Percentiles rank a stretch among this genome's conserved stretches.
These are phyloP conservation scores for Trichophyton equinum DNA, from an alignment of 2,329 filamentous ascomycete species.

Conservation along the genomic window DNA sequence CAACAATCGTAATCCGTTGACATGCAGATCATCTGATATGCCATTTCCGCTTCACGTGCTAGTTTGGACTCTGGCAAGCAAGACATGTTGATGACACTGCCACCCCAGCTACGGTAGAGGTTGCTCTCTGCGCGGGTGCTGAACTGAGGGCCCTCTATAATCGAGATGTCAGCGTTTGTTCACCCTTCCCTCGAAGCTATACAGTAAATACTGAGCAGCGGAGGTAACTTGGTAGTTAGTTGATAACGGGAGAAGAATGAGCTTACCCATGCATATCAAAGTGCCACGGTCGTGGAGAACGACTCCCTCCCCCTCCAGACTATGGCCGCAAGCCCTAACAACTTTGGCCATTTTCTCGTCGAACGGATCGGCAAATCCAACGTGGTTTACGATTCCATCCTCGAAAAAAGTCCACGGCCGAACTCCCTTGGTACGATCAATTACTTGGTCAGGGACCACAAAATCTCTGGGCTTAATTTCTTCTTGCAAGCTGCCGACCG, in stretches of 20 bases:
- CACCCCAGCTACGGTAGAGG: slow-evolving; percentile 89
- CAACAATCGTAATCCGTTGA: slow-evolving; percentile 99
- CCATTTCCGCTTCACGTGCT: slow-evolving; percentile 87
- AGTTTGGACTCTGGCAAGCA: slow-evolving; percentile 91
- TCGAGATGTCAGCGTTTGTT: neutral
- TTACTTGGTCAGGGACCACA: slow-evolving; percentile 88
- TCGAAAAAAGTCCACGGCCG: slow-evolving; percentile 89
- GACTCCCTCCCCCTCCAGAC: slow-evolving; percentile 71
- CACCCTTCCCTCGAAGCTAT: neutral
- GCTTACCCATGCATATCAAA: slow-evolving; percentile 77
- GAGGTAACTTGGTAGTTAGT: neutral
- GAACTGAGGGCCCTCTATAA: slow-evolving; percentile 87
- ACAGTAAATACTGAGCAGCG: neutral
- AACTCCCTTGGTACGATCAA: slow-evolving; percentile 92
- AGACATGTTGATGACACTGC: slow-evolving; percentile 96
- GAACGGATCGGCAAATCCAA: slow-evolving; percentile 93
- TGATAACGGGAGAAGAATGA: slow-evolving; percentile 13
- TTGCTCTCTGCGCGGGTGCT: slow-evolving; percentile 90
- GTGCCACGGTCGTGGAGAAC: slow-evolving; percentile 72
- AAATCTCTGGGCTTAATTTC: slow-evolving; percentile 93
- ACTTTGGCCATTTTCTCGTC: slow-evolving; percentile 64
- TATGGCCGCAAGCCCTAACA: slow-evolving; percentile 63
- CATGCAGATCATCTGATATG: slow-evolving; percentile 99
- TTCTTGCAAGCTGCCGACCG: slow-evolving; percentile 84
- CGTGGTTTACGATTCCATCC: slow-evolving; percentile 74